Evolutionary conservation across 768 basidiomycete genomes (phyloP), one percentile per base, ranked within the genome.

Genomic region (Collybiopsis confluens): DNA sequence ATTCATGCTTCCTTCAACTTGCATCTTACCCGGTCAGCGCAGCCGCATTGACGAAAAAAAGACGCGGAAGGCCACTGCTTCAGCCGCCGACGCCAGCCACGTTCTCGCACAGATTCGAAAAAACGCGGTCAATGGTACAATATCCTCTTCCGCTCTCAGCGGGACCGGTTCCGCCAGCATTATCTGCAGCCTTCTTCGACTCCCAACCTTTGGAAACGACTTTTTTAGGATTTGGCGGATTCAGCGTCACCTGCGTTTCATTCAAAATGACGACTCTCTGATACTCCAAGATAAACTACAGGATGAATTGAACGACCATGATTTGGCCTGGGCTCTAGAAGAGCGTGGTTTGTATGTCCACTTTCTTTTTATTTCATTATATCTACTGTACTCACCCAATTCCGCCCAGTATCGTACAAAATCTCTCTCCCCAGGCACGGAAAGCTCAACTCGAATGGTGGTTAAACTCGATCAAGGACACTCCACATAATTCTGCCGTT

Each of bases 1-100:
- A 1, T 81, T 79, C 63, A 78, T 91, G 72, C 81, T 94, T 24
- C 92, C 92, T 1, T 92, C 90, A 2, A 93, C 92, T 0, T 92
- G 90, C 63, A 77, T 93, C 52, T 78, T 94, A 4, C 88, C 92
- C 1, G 84, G 87, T 11, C 92, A 94, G 70, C 82, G 77, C 35
- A 74, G 63, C 65, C 86, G 72, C 70, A 92, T 71, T 74, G 86
- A 70, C 63, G 74, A 65, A 57, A 75, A 65, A 74, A 82, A 70
- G 66, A 76, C 62, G 59, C 77, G 68, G 63, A 80, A 83, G 61
- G 73, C 80, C 13, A 61, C 70, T 4, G 70, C 67, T 23, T 65
- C 74, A 54, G 61, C 75, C 1, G 52, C 66, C 11, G 59, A 64
- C n/a, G 69, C 79, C 54, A 69, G 69, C 20, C 52, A 58, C 9